Evolutionary conservation across 2,329 filamentous ascomycete species (phyloP).

Genomic region (Chaetothyriales sp.): DNA sequence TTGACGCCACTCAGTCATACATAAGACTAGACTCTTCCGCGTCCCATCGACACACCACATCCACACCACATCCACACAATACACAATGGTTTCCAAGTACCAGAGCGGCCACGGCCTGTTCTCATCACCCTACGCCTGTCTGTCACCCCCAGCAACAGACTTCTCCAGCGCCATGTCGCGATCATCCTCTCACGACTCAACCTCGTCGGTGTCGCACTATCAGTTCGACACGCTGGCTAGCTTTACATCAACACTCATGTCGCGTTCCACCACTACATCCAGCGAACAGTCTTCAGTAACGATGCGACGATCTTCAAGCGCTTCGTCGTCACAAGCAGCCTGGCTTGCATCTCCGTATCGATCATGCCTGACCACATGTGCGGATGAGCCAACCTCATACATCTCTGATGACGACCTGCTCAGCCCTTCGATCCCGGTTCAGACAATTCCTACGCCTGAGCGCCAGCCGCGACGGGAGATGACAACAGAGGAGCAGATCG

Average conservation of each 20-base stretch:
- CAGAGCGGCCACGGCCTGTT: constrained; percentile 9
- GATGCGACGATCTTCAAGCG: constrained; percentile 15
- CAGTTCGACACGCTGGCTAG: constrained; percentile 5
- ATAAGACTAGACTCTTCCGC: neutral
- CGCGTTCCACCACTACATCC: constrained; percentile 2
- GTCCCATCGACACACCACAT: constrained; percentile 5
- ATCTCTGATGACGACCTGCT: constrained; percentile 18
- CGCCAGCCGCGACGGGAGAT: constrained; percentile 12
- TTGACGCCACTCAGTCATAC: neutral
- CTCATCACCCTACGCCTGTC: constrained; percentile 15
- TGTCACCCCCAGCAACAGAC: constrained; percentile 15
- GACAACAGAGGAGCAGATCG: constrained; percentile 18
- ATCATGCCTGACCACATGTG: constrained; percentile 15
- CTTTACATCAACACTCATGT: constrained; percentile 9
- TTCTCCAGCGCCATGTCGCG: constrained; percentile 15
- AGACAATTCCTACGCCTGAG: constrained; percentile 12
- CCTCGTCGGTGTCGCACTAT: constrained; percentile 8
- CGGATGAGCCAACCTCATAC: constrained; percentile 13
- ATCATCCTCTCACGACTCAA: constrained; percentile 16
- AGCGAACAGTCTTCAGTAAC: constrained; percentile 6
- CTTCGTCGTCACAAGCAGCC: constrained; percentile 4
- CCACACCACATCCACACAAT: neutral
- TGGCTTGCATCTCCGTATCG: constrained; percentile 17
- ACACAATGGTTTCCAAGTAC: neutral
- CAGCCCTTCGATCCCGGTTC: constrained; percentile 9